A percentile compares a stretch with the other conserved stretches of the same genome.
phyloP scores from a whole-genome alignment of 176 grass and related monocot species.

The Ensete ventricosum region DNA sequence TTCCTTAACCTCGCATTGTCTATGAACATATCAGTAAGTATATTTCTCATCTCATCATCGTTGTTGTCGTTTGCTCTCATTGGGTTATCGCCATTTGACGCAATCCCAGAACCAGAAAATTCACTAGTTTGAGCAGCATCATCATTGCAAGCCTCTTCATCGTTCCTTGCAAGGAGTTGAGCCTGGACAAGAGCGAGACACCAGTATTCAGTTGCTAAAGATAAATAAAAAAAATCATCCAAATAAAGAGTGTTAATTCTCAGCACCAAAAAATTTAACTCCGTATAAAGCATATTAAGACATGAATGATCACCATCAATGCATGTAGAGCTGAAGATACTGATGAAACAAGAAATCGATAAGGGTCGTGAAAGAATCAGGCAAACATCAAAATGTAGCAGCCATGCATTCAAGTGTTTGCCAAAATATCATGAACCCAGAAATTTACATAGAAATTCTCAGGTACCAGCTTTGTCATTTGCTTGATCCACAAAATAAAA shows the following conservation, averaged over 20 bases:
- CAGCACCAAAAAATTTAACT: no score
- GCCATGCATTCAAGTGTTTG: background rate
- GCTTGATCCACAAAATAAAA: no score
- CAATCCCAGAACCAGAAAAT: constrained; percentile 25
- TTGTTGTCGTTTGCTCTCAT: background rate
- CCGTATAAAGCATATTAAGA: background rate
- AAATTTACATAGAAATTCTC: no score
- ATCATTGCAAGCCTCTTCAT: constrained; percentile 39
- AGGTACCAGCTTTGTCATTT: no score
- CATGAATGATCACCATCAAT: background rate
- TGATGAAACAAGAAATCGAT: no score
- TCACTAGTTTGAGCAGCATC: constrained; percentile 35
- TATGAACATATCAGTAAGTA: constrained; percentile 70
- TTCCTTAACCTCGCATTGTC: constrained; percentile 77
- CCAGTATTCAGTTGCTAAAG: constrained; percentile 1
- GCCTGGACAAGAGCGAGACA: constrained; percentile 34
- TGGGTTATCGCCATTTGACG: constrained; percentile 32
- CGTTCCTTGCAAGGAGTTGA: constrained; percentile 62
- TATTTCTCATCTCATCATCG: constrained; percentile 57
- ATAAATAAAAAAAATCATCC: constrained; percentile 3
- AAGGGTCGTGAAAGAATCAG: background rate
- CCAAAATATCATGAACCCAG: background rate
- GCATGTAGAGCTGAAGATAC: background rate
- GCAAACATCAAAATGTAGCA: background rate
- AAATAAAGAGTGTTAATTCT: background rate